Evolutionary conservation across 73 alveolate species (phyloP).

Genomic region (Urostyla sp.): DNA sequence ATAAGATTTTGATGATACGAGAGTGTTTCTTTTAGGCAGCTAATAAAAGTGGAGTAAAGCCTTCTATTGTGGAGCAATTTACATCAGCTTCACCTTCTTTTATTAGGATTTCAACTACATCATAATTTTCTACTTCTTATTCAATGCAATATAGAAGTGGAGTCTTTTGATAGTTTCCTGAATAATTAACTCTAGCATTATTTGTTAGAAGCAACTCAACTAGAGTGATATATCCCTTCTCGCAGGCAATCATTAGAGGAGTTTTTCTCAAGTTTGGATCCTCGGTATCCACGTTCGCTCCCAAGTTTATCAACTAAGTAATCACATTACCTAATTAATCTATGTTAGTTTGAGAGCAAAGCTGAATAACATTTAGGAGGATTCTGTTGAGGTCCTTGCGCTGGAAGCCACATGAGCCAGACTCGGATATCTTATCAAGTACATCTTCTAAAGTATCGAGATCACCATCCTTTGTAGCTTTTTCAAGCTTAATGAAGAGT

Average conservation of each 20-base stretch:
- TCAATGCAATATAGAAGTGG: conserved; percentile 63
- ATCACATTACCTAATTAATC: conserved; percentile 10
- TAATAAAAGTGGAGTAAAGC: conserved; percentile 52
- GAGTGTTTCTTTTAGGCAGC: conserved; percentile 53
- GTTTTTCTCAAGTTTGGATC: conserved; percentile 39
- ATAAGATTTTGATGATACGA: conserved; percentile 21
- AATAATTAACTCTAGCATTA: conserved; percentile 54
- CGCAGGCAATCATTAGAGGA: conserved; percentile 66
- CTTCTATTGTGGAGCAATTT: conserved; percentile 34
- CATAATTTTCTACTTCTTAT: conserved; percentile 60
- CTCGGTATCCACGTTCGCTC: conserved; percentile 47
- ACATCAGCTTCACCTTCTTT: conserved; percentile 58
- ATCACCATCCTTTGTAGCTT: conserved; percentile 29
- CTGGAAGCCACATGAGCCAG: background rate
- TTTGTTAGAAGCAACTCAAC: conserved; percentile 32
- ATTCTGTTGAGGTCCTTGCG: conserved; percentile 28
- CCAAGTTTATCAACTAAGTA: conserved; percentile 10
- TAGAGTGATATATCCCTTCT: conserved; percentile 51
- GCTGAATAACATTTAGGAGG: background rate
- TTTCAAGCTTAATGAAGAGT: background rate
- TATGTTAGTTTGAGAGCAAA: conserved; percentile 6
- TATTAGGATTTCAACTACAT: conserved; percentile 53
- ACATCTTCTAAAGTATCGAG: too few relatives aligned
- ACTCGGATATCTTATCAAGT: background rate
- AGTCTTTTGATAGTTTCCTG: conserved; percentile 42